Evolutionary conservation across 345 rosid genomes (phyloP), one percentile per base, ranked within the genome.

Genomic region (Citrus australasica): DNA sequence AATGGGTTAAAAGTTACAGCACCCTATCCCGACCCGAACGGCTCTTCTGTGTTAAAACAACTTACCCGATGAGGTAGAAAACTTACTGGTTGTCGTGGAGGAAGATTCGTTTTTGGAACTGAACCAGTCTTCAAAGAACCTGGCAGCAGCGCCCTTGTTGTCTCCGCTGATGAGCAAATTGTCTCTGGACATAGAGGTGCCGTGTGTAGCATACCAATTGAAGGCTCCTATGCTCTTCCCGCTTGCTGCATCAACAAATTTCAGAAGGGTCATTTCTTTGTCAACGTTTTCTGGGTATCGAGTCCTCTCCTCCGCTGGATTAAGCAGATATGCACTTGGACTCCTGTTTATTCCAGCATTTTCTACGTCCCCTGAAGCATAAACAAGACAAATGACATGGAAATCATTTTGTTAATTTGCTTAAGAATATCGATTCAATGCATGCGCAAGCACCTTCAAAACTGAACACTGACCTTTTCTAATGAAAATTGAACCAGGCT

Each of bases 101-200:
- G 67, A 38, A 28, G 78, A 58, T 53, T 74, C 73, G 68, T 40
- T 73, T 53, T 56, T 55, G 67, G 83, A 79, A 70, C 72, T 22
- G 83, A 83, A 80, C 87, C 81, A 83, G 71, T 90, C 91, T 53
- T 90, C 91, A n/a, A 90, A 88, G 84, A 90, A 88, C 72, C 91
- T 83, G 30, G 91, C 89, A 24, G 90, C 91, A 25, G 89, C 91
- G 10, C 93, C 91, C 74, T 90, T 90, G 83, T 90, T 90, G 85
- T 90, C 93, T 65, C 91, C 90, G 2, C 90, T 90, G 10, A 90
- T 84, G 71, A 90, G 88, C 78, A 46, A 83, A 83, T 87, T 87
- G 83, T 88, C 88, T 82, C 83, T 80, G 77, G 84, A 82, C 93
- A 88, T 90, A 63, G 93, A 90, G 0, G 91, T 88, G 24, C 93